Evolutionary conservation across 805 yeast species (phyloP).

Genomic region (Lipomyces anomalus): DNA sequence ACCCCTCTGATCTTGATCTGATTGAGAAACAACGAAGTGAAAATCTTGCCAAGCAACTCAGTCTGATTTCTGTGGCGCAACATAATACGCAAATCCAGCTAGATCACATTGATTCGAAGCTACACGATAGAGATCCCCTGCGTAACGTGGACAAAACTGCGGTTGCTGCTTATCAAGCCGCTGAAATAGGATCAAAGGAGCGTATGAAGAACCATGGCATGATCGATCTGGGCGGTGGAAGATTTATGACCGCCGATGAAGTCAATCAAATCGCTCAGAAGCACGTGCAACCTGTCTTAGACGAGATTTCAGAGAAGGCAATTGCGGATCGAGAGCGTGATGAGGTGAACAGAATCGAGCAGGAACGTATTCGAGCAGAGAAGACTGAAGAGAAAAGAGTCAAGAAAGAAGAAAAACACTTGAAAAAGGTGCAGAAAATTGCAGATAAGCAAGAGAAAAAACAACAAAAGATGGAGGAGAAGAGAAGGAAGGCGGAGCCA

Average conservation of each 20-base stretch:
- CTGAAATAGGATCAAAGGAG: no score
- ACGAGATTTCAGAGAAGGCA: conserved; percentile 66
- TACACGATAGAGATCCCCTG: no score
- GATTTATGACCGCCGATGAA: conserved; percentile 66
- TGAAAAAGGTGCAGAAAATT: conserved; percentile 4
- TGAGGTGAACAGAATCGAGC: conserved; percentile 21
- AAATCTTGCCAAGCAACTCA: no score
- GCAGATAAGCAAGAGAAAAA: conserved; percentile 10
- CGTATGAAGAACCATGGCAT: conserved; percentile 50
- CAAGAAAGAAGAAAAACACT: conserved; percentile 10
- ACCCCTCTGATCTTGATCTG: no score
- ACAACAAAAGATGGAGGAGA: conserved; percentile 7
- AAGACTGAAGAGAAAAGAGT: conserved; percentile 18
- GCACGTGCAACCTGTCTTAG: conserved; percentile 76
- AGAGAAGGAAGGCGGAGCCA: conserved; percentile 10
- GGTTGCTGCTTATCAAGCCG: no score
- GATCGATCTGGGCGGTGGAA: conserved; percentile 83
- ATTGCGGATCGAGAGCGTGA: conserved; percentile 51
- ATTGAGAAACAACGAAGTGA: no score
- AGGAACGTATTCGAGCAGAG: conserved; percentile 21
- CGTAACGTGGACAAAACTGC: no score
- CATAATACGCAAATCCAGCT: no score
- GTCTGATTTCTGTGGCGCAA: no score
- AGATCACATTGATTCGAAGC: no score
- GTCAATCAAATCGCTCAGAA: conserved; percentile 73